Evolutionary conservation across 257 asterid species (phyloP).

Genomic region (Fraxinus anomala): DNA sequence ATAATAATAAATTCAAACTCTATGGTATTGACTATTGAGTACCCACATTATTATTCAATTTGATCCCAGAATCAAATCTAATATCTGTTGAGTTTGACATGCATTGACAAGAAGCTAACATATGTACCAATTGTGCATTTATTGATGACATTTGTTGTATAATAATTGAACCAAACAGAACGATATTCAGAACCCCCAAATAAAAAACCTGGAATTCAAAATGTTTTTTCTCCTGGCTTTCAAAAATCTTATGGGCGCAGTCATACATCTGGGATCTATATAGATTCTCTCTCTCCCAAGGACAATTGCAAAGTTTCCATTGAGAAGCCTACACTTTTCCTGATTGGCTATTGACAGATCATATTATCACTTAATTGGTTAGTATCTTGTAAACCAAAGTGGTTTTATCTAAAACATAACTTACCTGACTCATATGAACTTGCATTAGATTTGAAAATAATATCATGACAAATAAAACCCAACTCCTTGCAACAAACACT

Average conservation of each 20-base stretch:
- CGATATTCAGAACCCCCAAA: too few relatives aligned
- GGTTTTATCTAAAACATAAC: background rate
- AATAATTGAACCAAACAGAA: too few relatives aligned
- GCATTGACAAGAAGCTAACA: too few relatives aligned
- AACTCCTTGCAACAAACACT: slow-evolving; percentile 11
- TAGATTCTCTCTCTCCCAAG: background rate
- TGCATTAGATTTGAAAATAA: background rate
- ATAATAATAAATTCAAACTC: too few relatives aligned
- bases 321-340: background rate
- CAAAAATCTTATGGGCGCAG: background rate
- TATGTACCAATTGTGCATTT: too few relatives aligned
- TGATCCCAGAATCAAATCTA: too few relatives aligned
- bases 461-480: slow-evolving; percentile 17
- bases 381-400: background rate
- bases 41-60: too few relatives aligned
- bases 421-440: slow-evolving; percentile 13
- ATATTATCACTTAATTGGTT: background rate
- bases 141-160: too few relatives aligned
- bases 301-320: background rate
- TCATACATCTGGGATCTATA: background rate
- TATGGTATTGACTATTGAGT: too few relatives aligned
- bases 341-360: background rate
- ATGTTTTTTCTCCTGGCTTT: background rate
- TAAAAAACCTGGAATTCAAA: background rate
- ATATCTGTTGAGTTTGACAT: too few relatives aligned